phyloP scores from a whole-genome alignment of 2,329 filamentous ascomycete species.

The Curvularia sp. region DNA sequence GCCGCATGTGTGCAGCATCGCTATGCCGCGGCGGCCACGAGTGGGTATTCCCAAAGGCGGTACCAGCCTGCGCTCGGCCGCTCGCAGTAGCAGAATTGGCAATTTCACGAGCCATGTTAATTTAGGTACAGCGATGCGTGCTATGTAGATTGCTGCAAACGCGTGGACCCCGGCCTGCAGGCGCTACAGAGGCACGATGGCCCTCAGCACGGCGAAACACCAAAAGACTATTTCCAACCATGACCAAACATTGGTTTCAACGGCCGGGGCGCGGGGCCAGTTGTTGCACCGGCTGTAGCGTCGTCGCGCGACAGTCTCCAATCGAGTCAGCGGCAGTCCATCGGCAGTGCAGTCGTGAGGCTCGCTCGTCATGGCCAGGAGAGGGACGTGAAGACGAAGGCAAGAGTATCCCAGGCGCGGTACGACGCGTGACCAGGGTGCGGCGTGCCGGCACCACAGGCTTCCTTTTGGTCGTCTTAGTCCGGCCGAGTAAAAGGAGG shows the following conservation, averaged over 20 bases:
- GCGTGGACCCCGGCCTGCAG: conserved; percentile 19
- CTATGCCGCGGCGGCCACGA: not conserved
- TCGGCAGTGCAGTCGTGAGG: too few species aligned
- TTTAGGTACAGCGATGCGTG: conserved; percentile 17
- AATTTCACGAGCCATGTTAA: conserved; percentile 30
- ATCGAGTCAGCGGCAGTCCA: conserved; percentile 27
- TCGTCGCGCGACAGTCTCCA: conserved; percentile 9
- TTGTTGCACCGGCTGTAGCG: conserved; percentile 36
- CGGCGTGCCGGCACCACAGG: conserved; percentile 9
- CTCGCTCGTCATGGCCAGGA: too few species aligned
- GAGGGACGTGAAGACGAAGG: not conserved
- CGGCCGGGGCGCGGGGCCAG: conserved; percentile 20
- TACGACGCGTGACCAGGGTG: conserved; percentile 23
- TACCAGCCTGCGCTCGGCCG: conserved; percentile 7
- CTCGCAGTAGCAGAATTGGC: conserved; percentile 28
- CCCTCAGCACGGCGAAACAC: conserved; percentile 19
- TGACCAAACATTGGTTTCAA: conserved; percentile 27
- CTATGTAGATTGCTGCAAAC: conserved; percentile 17
- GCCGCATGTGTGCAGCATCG: too few species aligned
- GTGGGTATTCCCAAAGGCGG: not conserved
- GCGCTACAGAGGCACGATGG: conserved; percentile 13
- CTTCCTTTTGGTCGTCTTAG: conserved; percentile 27
- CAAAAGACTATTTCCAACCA: conserved; percentile 16
- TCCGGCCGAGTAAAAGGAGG: conserved; percentile 38
- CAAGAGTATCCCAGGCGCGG: conserved; percentile 6